Conservation (phyloP, 805 yeast genomes). For the Zygoascus flipseniorum region DNA sequence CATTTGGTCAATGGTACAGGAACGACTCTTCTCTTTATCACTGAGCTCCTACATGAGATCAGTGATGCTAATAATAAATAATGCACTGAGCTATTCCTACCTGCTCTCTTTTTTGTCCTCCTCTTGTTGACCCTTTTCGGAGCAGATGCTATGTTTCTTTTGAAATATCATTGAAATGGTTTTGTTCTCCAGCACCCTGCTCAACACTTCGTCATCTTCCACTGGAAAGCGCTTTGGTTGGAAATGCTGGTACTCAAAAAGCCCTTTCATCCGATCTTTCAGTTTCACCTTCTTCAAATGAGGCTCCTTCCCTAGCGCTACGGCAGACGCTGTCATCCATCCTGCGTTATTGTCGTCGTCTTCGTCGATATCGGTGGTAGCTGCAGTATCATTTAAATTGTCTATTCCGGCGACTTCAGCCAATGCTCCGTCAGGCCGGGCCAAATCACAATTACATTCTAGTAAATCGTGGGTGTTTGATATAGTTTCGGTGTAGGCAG, state of each 20-base stretch:
- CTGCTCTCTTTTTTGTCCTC: not conserved
- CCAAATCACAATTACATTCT: constrained; percentile 34
- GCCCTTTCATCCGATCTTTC: constrained; percentile 46
- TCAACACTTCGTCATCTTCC: constrained; percentile 6
- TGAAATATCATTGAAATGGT: constrained; percentile 35
- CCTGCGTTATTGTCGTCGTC: constrained; percentile 20
- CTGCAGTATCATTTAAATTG: constrained; percentile 14
- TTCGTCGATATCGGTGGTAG: constrained; percentile 20
- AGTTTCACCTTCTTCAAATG: constrained; percentile 26
- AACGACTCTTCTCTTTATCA: too few relatives aligned
- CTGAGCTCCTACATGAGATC: too few relatives aligned
- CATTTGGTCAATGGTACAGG: too few relatives aligned
- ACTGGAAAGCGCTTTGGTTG: constrained; percentile 34
- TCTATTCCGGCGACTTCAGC: constrained; percentile 8
- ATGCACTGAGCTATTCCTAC: too few relatives aligned
- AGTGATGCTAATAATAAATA: too few relatives aligned
- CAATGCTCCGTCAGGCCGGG: constrained; percentile 12
- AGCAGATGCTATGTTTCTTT: constrained; percentile 14
- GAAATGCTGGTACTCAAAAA: constrained; percentile 55
- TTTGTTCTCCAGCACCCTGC: constrained; percentile 20
- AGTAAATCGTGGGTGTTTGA: constrained; percentile 29
- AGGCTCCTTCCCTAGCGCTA: constrained; percentile 20
- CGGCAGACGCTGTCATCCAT: constrained; percentile 54
- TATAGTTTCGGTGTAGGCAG: constrained; percentile 33
- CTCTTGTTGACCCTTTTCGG: not conserved